These are phyloP conservation scores for Trichoderma sp. DNA, from an alignment of 2,329 filamentous ascomycete species.

Conservation along the genomic window DNA sequence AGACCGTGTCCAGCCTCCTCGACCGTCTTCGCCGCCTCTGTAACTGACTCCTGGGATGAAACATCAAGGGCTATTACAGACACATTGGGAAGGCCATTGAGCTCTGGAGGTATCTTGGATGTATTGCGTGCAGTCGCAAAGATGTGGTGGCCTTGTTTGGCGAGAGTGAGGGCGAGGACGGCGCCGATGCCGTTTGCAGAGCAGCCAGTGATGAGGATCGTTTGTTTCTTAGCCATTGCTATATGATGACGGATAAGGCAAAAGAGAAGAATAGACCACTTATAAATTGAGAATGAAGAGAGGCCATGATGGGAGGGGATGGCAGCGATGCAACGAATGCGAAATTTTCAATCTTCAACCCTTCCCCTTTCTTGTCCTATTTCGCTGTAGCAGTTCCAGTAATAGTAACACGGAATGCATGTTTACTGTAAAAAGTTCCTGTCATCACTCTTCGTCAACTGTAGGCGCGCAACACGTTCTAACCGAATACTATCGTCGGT, in stretches of 20 bases:
- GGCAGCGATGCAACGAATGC: neutral
- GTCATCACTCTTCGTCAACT: neutral
- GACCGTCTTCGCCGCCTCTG: constrained; percentile 20
- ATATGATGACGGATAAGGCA: neutral
- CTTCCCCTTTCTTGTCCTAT: neutral
- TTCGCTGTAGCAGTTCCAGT: neutral
- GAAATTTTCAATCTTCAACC: neutral
- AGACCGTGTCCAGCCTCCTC: constrained; percentile 20
- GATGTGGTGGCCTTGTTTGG: constrained; percentile 27
- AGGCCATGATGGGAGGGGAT: no score
- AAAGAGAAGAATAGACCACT: no score
- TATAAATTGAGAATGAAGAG: neutral
- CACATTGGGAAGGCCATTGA: constrained; percentile 24
- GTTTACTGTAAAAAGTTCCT: neutral
- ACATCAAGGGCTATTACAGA: constrained; percentile 33
- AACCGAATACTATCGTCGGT: neutral
- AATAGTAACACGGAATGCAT: neutral
- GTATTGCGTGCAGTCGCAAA: constrained; percentile 32
- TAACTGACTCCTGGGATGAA: constrained; percentile 27
- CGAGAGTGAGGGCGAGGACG: constrained; percentile 23
- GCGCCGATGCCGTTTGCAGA: constrained; percentile 26
- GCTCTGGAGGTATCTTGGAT: constrained; percentile 27
- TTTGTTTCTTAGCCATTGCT: constrained; percentile 9
- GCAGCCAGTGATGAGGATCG: constrained; percentile 29
- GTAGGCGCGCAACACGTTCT: neutral